Base-by-base conservation (phyloP, 768 basidiomycete species). In the Lepiota brunneoincarnata region DNA sequence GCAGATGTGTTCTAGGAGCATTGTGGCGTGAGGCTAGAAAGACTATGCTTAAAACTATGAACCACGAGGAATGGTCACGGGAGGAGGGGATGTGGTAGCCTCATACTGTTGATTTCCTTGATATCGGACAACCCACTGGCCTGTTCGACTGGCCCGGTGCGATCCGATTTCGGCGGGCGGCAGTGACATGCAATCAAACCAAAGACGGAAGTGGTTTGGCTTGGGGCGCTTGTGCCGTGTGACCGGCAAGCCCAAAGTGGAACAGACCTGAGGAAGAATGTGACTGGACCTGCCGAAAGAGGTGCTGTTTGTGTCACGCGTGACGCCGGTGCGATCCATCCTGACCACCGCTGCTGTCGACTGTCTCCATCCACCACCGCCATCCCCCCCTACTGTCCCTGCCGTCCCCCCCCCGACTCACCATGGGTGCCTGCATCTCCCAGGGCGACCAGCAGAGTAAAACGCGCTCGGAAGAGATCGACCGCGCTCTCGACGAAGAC, bases 401-500 rank as follows among this genome's bases (percentile, higher is more conserved):
- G 6, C 15, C 41, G n/a, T 43, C 50, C 6, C 26, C 34, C 12
- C 18, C 39, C 14, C n/a, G n/a, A 34, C 44, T 37, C 26, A n/a
- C 45, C 12, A 88, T 89, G 87, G 87, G 87, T 56, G 85, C 83
- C 67, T 88, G 86, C 66, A 72, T 86, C 39, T 87, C 83, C 6
- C 72, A 75, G 52, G 67, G 70, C 28, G 84, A 86, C 70, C 77
- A 75, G 46, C 78, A 75, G 26, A 84, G 78, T 58, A 83, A 79
- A 66, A 77, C 79, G 44, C 76, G 75, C 65, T 88, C 86, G 15
- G 86, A 87, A 67, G 74, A 75, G 63, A 94, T 94, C 61, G 92
- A 94, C 77, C 82, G 79, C 58, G 80, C 84, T 69, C 81, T 94
- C 49, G 91, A 94, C 65, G 92, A 94, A 71, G 94, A 95, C 67